Conservation (phyloP, 352 stramenopile species). For the Pythium scleroteichum region DNA sequence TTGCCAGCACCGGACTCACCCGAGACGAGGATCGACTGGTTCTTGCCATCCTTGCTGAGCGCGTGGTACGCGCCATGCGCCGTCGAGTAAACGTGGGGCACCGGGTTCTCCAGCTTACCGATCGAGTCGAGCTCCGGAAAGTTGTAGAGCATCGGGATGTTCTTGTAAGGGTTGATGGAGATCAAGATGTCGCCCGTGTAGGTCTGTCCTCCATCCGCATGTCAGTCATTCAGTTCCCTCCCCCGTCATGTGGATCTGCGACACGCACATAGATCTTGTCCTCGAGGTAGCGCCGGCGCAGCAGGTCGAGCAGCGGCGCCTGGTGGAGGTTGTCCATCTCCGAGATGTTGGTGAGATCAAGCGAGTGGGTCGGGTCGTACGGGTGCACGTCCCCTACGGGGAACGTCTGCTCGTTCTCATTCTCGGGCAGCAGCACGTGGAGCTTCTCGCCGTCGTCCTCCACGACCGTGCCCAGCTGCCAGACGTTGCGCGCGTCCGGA, state of each 20-base stretch:
- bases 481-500: slow-evolving; percentile 83
- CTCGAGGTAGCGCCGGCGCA: slow-evolving; percentile 86
- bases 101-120: slow-evolving; percentile 82
- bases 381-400: slow-evolving; percentile 80
- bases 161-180: slow-evolving; percentile 97
- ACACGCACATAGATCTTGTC: slow-evolving; percentile 90
- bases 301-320: slow-evolving; percentile 87
- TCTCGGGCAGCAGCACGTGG: slow-evolving; percentile 78
- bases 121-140: slow-evolving; percentile 88
- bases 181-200: slow-evolving; percentile 96
- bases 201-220: slow-evolving; percentile 45
- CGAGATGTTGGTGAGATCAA: slow-evolving; percentile 90
- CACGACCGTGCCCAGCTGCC: slow-evolving; percentile 82
- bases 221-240: background rate
- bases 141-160: slow-evolving; percentile 91
- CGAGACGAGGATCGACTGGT: slow-evolving; percentile 86
- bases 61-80: slow-evolving; percentile 83
- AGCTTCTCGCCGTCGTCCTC: slow-evolving; percentile 87
- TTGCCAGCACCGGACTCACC: slow-evolving; percentile 88
- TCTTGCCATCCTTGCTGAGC: slow-evolving; percentile 75
- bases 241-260: background rate
- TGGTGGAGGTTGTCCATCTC: slow-evolving; percentile 94
- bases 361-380: slow-evolving; percentile 89
- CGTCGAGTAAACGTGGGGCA: slow-evolving; percentile 86
- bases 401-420: slow-evolving; percentile 82